Conservation (phyloP, 352 stramenopile genomes). For the Phytophthora melonis region DNA sequence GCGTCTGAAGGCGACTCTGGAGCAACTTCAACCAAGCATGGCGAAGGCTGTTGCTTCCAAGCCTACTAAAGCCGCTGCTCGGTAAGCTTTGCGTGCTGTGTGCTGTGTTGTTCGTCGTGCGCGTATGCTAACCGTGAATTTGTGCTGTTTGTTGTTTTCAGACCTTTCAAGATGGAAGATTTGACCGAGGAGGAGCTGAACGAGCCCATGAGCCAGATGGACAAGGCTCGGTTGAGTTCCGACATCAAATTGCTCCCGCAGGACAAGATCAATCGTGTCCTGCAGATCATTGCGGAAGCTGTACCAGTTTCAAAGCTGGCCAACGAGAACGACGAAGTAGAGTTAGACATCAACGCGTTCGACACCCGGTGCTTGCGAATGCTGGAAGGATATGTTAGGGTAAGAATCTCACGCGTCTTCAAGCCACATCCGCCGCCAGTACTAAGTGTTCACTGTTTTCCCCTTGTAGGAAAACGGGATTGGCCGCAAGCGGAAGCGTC, state of each 20-base stretch:
- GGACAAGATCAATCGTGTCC: slow-evolving; percentile 90
- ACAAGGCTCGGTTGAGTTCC: slow-evolving; percentile 83
- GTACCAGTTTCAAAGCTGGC: slow-evolving; percentile 86
- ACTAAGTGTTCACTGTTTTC: slow-evolving; percentile 29
- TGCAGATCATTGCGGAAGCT: slow-evolving; percentile 90
- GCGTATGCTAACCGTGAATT: slow-evolving; percentile 9
- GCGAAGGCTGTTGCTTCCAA: slow-evolving; percentile 55
- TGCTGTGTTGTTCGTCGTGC: background rate
- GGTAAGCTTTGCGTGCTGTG: slow-evolving; percentile 40
- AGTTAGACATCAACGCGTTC: slow-evolving; percentile 92
- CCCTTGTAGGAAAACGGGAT: slow-evolving; percentile 85
- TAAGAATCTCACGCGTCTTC: slow-evolving; percentile 56
- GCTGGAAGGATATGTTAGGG: slow-evolving; percentile 91
- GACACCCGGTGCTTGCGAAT: slow-evolving; percentile 88
- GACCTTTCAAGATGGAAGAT: slow-evolving; percentile 91
- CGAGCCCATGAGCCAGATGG: slow-evolving; percentile 85
- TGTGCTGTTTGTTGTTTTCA: slow-evolving; percentile 34
- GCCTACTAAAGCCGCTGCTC: slow-evolving; percentile 60
- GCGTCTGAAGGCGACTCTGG: slow-evolving; percentile 85
- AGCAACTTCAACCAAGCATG: slow-evolving; percentile 76
- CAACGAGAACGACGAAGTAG: slow-evolving; percentile 88
- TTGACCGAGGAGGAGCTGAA: slow-evolving; percentile 90
- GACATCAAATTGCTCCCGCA: slow-evolving; percentile 86
- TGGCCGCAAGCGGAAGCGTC: slow-evolving; percentile 85
- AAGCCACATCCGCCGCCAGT: slow-evolving; percentile 25